These are phyloP conservation scores for Salix exigua DNA, from an alignment of 345 rosid genomes.

Conservation along the genomic window DNA sequence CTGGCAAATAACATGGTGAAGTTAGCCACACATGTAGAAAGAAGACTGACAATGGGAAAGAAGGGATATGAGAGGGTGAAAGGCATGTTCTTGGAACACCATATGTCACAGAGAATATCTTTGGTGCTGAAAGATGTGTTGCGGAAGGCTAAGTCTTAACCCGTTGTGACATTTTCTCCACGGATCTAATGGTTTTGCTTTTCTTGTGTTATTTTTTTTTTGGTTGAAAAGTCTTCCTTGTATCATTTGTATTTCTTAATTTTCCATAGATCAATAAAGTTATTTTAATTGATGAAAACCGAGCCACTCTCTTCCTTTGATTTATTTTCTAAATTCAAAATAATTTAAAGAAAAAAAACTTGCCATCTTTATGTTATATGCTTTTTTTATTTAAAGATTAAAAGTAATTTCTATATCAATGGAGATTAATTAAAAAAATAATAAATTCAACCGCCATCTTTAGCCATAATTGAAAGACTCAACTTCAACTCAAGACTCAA, in stretches of 20 bases:
- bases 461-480: fast-evolving
- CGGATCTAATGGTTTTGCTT: not conserved
- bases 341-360: not conserved
- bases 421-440: too few relatives aligned
- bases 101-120: constrained; percentile 47
- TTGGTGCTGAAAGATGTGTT: constrained; percentile 37
- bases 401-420: too few relatives aligned
- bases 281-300: too few relatives aligned
- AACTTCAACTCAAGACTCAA: too few relatives aligned
- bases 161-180: not conserved
- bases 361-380: not conserved
- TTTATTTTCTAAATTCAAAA: too few relatives aligned
- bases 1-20: constrained; percentile 44
- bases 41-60: constrained; percentile 54
- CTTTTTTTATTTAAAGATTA: too few relatives aligned
- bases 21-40: constrained; percentile 45
- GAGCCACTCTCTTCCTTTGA: too few relatives aligned
- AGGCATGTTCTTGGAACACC: constrained; percentile 42
- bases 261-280: not conserved
- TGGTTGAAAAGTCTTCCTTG: not conserved
- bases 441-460: too few relatives aligned
- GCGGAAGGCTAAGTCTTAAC: constrained; percentile 19
- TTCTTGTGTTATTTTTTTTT: too few relatives aligned
- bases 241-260: not conserved
- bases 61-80: constrained; percentile 45